Base-by-base conservation (phyloP, 225 moss, liverwort and hornwort genomes). In the Asterella californica region DNA sequence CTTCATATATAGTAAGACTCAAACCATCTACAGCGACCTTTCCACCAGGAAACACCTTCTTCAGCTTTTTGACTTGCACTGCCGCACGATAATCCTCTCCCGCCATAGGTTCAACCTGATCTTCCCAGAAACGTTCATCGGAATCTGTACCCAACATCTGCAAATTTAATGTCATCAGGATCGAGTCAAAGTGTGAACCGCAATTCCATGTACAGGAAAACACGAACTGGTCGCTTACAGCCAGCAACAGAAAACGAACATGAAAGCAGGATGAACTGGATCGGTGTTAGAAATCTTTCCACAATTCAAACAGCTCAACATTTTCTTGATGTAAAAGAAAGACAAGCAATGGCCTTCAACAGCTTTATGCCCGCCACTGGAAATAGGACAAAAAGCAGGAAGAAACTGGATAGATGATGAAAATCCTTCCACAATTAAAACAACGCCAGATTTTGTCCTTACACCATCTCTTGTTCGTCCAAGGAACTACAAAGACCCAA, bases 11-110 rank as follows among this genome's bases (percentile, higher is more conserved):
- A 46, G 93, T 94, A 74, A 96, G 81, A 36, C 87, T 88, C 48
- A 96, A 82, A 59, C 88, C 91, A 78, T 94, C 96, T 72, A 96
- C 94, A 57, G 93, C 96, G 62, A 92, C 81, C 83, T 94, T 94
- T 17, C 88, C 94, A 79, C 90, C 90, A 0, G 91, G 50, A 61
- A 87, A 96, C 75, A 93, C 93, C 82, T 96, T 96, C 83, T 85
- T 91, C 78, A 96, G 76, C 80, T 90, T 83, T 29, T 76, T 83
- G 48, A 94, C 90, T 78, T 84, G 90, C 59, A 96, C 87, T 75
- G 96, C 96, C 12, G 91, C 88, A 78, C 85, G 89, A 68, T 85
- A 80, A 70, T 86, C 88, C 67, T 92, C 88, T 46, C 87, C 90
- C 24, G 82, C 83, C n/a, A 91, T 86, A 36, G 89, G 83, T 80